Percentiles rank a stretch among this genome's conserved stretches.
These are phyloP conservation scores for Macroventuria anomochaeta DNA, from an alignment of 2,329 filamentous ascomycete species.

Conservation along the genomic window DNA sequence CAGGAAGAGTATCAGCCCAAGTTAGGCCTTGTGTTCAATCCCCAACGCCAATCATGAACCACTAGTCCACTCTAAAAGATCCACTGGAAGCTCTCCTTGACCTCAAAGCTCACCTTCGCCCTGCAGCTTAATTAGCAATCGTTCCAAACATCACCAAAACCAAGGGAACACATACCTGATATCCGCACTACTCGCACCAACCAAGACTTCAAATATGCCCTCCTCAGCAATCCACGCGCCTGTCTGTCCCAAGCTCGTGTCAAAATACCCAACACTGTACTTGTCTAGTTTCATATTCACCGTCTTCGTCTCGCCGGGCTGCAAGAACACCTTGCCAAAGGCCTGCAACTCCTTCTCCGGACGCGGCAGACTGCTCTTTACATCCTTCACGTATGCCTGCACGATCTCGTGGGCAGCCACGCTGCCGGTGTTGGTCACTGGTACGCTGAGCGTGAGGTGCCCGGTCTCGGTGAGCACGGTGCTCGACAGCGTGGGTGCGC, in stretches of 20 bases:
- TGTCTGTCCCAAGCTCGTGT: constrained; percentile 57
- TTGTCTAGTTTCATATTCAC: constrained; percentile 50
- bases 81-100: constrained; percentile 71
- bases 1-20: not conserved
- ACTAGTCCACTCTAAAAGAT: constrained; percentile 55
- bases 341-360: constrained; percentile 75
- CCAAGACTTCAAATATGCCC: constrained; percentile 65
- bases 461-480: constrained; percentile 56
- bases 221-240: constrained; percentile 70
- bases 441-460: constrained; percentile 56
- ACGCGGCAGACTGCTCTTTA: constrained; percentile 66
- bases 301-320: constrained; percentile 46
- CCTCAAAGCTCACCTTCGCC: constrained; percentile 60
- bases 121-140: constrained; percentile 46
- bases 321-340: constrained; percentile 59
- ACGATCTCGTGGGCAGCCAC: constrained; percentile 68
- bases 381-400: constrained; percentile 71
- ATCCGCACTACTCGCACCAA: constrained; percentile 68
- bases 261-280: constrained; percentile 65
- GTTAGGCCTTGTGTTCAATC: not conserved
- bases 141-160: not conserved
- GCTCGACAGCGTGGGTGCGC: constrained; percentile 60
- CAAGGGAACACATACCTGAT: constrained; percentile 60
- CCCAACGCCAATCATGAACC: not conserved
- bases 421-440: constrained; percentile 63